Conservation (phyloP, 2,329 filamentous ascomycete species). For the Hypoxylon sp. region DNA sequence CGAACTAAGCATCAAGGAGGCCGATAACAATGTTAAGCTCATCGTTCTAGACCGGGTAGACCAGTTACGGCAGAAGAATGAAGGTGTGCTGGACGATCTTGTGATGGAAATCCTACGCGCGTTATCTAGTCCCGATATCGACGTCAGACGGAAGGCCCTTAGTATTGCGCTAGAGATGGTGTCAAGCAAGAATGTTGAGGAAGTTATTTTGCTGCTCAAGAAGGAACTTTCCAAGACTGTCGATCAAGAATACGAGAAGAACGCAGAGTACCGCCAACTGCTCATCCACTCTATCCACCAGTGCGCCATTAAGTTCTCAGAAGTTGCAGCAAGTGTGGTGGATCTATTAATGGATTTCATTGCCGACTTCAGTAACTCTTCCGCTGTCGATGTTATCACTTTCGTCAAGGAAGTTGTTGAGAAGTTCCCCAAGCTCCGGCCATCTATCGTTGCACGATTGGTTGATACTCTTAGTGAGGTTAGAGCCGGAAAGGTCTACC, state of each 20-base stretch:
- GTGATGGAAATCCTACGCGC: slow-evolving; percentile 98
- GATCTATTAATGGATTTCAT: slow-evolving; percentile 99
- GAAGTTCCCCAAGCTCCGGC: slow-evolving; percentile 92
- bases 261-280: slow-evolving; percentile 92
- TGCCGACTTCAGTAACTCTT: slow-evolving; percentile 96
- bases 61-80: slow-evolving; percentile 86
- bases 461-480: slow-evolving; percentile 94
- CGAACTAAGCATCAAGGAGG: slow-evolving; percentile 95
- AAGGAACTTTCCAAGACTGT: slow-evolving; percentile 98
- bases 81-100: slow-evolving; percentile 91
- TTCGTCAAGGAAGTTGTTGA: slow-evolving; percentile 99
- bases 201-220: slow-evolving; percentile 95
- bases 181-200: slow-evolving; percentile 98
- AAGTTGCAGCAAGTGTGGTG: slow-evolving; percentile 96
- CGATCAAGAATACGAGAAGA: slow-evolving; percentile 99
- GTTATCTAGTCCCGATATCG: slow-evolving; percentile 93
- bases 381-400: slow-evolving; percentile 96
- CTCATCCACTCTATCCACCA: slow-evolving; percentile 98
- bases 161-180: slow-evolving; percentile 96
- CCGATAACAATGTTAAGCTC: slow-evolving; percentile 99
- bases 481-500: slow-evolving; percentile 95
- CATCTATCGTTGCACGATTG: slow-evolving; percentile 88
- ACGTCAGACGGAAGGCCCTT: slow-evolving; percentile 93
- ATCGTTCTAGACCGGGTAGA: slow-evolving; percentile 97
- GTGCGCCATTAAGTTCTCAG: slow-evolving; percentile 98